A percentile compares a stretch with the other conserved stretches of the same genome.
These are phyloP conservation scores for Hansenula anomala DNA, from an alignment of 1,139 yeast genomes.

Conservation along the genomic window DNA sequence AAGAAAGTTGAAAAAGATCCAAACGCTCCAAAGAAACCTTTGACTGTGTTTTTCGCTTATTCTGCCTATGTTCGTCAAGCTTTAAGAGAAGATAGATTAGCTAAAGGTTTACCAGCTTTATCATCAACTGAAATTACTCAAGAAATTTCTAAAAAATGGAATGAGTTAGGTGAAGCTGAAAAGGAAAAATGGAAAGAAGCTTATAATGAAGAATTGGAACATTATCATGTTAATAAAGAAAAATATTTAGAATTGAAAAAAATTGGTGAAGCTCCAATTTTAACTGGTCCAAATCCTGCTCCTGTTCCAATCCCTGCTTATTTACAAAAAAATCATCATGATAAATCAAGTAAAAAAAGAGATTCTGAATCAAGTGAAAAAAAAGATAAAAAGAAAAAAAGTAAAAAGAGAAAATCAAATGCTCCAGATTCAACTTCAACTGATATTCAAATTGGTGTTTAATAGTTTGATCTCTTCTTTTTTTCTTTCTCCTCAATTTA, in stretches of 20 bases:
- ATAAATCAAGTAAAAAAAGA: conserved; percentile 27
- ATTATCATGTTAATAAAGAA: conserved; percentile 60
- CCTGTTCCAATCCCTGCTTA: conserved; percentile 32
- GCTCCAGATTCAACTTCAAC: neutral
- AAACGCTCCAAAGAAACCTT: conserved; percentile 50
- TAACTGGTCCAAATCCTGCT: conserved; percentile 29
- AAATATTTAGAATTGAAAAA: conserved; percentile 54
- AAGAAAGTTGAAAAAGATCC: conserved; percentile 55
- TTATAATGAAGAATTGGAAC: conserved; percentile 59
- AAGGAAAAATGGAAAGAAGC: conserved; percentile 73
- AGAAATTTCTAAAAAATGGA: conserved; percentile 77
- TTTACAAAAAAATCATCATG: conserved; percentile 18
- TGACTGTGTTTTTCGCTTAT: conserved; percentile 80
- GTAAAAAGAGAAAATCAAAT: conserved; percentile 31
- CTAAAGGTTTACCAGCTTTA: conserved; percentile 54
- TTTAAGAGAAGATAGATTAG: conserved; percentile 60
- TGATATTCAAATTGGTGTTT: no score
- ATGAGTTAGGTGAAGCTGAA: conserved; percentile 57
- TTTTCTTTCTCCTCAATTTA: neutral
- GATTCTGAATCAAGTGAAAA: conserved; percentile 22
- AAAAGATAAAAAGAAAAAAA: conserved; percentile 38
- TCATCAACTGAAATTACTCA: conserved; percentile 75
- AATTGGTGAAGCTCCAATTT: conserved; percentile 28
- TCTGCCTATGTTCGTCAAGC: conserved; percentile 60
- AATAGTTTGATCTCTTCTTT: no score